Conservation (phyloP, 208 protist species). For the Wallacemonas collosoma region DNA sequence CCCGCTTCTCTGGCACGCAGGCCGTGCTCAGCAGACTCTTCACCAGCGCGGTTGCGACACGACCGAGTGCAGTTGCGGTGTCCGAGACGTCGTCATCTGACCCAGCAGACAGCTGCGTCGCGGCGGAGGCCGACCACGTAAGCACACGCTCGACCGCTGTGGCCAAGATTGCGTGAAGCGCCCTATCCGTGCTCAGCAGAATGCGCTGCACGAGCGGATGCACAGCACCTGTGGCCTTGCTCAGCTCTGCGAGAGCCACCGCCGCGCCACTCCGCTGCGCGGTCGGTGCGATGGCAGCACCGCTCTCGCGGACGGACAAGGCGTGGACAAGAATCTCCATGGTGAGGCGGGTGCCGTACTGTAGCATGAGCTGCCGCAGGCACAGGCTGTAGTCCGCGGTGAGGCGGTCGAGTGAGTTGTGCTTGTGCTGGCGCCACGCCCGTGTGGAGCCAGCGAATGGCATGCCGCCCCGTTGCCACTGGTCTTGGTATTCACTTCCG, state of each 20-base stretch:
- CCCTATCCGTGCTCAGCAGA: neutral
- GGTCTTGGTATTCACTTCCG: constrained; percentile 50
- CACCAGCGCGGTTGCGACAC: constrained; percentile 20
- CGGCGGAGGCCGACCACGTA: constrained; percentile 16
- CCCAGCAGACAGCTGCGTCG: neutral
- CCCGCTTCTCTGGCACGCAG: constrained; percentile 44
- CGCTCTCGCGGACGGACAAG: neutral
- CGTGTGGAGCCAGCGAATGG: neutral
- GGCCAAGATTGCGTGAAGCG: neutral
- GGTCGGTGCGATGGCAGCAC: neutral
- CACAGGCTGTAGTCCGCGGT: constrained; percentile 31
- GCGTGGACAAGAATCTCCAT: constrained; percentile 26
- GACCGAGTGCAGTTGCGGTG: too few species aligned
- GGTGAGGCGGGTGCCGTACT: constrained; percentile 33
- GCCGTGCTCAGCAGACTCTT: constrained; percentile 54
- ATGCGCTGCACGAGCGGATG: neutral
- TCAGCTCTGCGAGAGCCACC: constrained; percentile 10
- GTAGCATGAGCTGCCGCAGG: constrained; percentile 33
- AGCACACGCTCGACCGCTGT: neutral
- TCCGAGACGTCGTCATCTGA: neutral
- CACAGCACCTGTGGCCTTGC: constrained; percentile 20
- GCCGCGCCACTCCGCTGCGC: constrained; percentile 6
- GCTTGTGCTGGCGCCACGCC: constrained; percentile 23
- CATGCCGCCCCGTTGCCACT: constrained; percentile 26
- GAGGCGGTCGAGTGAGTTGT: constrained; percentile 34